phyloP scores from a whole-genome alignment of 768 basidiomycete species.

The Rossbeevera mucosa region DNA sequence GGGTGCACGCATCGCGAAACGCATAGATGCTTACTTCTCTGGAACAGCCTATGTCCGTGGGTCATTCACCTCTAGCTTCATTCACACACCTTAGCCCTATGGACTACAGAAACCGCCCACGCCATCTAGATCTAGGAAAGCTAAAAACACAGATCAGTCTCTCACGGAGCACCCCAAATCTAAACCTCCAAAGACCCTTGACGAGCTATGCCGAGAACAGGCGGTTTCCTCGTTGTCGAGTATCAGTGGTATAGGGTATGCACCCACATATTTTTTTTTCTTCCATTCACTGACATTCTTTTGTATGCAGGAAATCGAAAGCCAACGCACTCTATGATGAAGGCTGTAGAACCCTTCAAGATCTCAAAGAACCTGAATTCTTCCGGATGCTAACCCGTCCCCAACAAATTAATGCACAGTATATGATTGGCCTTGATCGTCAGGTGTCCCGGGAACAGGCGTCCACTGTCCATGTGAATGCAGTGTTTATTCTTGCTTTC shows the following conservation, averaged over 20 bases:
- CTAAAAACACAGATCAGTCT: not conserved
- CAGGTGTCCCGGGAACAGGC: constrained; percentile 39
- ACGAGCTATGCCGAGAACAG: constrained; percentile 27
- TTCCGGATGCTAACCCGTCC: constrained; percentile 33
- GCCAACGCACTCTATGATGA: constrained; percentile 46
- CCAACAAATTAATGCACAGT: constrained; percentile 39
- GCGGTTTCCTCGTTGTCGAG: constrained; percentile 32
- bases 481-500: not conserved
- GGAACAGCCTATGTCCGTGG: constrained; percentile 34
- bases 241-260: constrained; percentile 49
- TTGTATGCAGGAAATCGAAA: constrained; percentile 13
- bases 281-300: not conserved
- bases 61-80: constrained; percentile 11
- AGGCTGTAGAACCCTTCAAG: constrained; percentile 43
- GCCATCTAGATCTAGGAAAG: constrained; percentile 3
- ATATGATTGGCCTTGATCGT: constrained; percentile 36
- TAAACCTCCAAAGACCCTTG: constrained; percentile 17
- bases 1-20: constrained; percentile 39
- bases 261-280: not conserved
- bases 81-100: not conserved
- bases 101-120: constrained; percentile 16
- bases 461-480: constrained; percentile 43
- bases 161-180: constrained; percentile 1
- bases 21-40: constrained; percentile 41
- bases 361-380: constrained; percentile 39